Percentiles rank a stretch among this genome's conserved stretches.
Conservation (phyloP, 441 rosid genomes). For the Bocquillonia castaneifolia region DNA sequence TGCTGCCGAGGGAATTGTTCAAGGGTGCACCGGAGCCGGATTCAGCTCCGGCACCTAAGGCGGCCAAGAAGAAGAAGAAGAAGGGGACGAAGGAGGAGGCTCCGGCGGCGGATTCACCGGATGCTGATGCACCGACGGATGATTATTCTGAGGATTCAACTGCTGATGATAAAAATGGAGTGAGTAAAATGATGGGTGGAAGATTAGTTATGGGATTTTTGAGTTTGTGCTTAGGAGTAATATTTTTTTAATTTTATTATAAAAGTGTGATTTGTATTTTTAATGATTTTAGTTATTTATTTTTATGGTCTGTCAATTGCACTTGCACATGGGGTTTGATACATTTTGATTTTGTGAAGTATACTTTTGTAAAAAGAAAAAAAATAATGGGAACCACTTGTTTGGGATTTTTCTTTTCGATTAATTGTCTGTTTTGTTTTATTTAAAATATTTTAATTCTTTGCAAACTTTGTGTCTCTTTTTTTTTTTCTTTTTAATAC, state of each 20-base stretch:
- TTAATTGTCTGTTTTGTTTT: neutral
- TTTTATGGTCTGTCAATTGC: neutral
- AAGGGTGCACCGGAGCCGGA: constrained; percentile 35
- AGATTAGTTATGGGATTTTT: constrained; percentile 26
- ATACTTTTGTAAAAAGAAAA: neutral
- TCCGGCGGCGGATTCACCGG: constrained; percentile 63
- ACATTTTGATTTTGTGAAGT: neutral
- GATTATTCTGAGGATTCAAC: constrained; percentile 54
- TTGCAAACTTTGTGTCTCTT: too few relatives aligned
- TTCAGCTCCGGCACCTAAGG: constrained; percentile 52
- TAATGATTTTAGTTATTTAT: neutral
- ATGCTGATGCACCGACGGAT: constrained; percentile 47
- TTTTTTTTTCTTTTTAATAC: too few relatives aligned
- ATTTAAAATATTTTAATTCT: too few relatives aligned
- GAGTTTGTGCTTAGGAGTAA: constrained; percentile 30
- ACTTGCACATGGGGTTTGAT: neutral
- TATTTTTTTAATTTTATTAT: constrained; percentile 17
- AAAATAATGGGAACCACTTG: constrained; percentile 15
- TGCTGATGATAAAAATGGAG: constrained; percentile 39
- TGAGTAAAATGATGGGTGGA: constrained; percentile 29
- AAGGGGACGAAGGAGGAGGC: constrained; percentile 34
- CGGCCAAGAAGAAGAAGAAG: constrained; percentile 27
- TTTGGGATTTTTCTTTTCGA: neutral
- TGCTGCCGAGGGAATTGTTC: constrained; percentile 65
- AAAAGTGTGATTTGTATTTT: neutral